Base-by-base conservation (phyloP, 306 rosid species). In the Boehmeria nivea region DNA sequence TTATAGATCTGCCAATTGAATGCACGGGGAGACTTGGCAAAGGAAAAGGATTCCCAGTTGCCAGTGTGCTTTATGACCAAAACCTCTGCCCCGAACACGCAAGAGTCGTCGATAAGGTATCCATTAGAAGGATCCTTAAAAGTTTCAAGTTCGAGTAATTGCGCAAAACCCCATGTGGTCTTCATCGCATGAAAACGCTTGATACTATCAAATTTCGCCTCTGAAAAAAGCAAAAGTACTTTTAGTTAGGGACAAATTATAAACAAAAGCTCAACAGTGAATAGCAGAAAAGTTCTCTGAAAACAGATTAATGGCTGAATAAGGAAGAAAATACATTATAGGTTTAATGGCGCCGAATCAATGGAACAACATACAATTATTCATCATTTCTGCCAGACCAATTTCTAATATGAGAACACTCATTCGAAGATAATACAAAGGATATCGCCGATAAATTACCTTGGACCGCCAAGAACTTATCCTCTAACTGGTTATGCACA, bases 391-490 rank as follows among this genome's bases (percentile, higher is more conserved):
- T n/a, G n/a, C n/a, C n/a, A n/a, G n/a, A n/a, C n/a, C n/a, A n/a
- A n/a, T n/a, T n/a, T n/a, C n/a, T n/a, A n/a, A n/a, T n/a, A n/a
- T n/a, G n/a, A n/a, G n/a, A n/a, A n/a, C n/a, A n/a, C n/a, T n/a
- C n/a, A n/a, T n/a, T n/a, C n/a, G n/a, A n/a, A n/a, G n/a, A n/a
- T n/a, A n/a, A n/a, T n/a, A n/a, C n/a, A n/a, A n/a, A n/a, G n/a
- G n/a, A n/a, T n/a, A n/a, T n/a, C n/a, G n/a, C n/a, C n/a, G n/a
- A 8, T 1, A 2, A 18, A 16, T 15, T 43, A 67, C 72, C 54
- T 50, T 67, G 60, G 6, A 58, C 14, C 3, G 37, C 19, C 20
- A 67, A 59, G 24, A 37, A 59, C 20, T 27, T 59, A 15, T 67
- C 66, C 1, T 24, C 1, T 0, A 21, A 8, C 3, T 67, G 66